Conservation (phyloP, 1,139 yeast species). For the Spencermartinsiella ligniputridi region DNA sequence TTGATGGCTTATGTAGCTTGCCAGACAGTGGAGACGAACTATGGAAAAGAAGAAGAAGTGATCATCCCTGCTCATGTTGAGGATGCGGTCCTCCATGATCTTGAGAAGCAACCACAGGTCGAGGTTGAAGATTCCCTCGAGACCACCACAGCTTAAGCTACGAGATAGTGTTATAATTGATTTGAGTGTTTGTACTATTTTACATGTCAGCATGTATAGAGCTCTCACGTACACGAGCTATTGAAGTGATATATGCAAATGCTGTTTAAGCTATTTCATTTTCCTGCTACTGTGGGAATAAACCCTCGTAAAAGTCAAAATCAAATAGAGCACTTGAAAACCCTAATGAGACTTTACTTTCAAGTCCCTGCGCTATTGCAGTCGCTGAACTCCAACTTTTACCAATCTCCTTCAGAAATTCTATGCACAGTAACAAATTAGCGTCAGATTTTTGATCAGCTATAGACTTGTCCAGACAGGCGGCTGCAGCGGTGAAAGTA, state of each 20-base stretch:
- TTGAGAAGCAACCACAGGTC: neutral
- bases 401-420: conserved; percentile 15
- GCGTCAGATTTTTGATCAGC: conserved; percentile 5
- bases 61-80: conserved; percentile 13
- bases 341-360: conserved; percentile 6
- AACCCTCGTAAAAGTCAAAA: conserved; percentile 5
- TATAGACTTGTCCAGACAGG: conserved; percentile 9
- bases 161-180: neutral
- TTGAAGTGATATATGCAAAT: too few relatives aligned
- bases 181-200: conserved; percentile 3
- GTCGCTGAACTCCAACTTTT: conserved; percentile 18
- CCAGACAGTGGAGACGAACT: conserved; percentile 15
- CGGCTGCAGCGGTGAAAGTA: conserved; percentile 25
- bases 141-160: neutral
- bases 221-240: too few relatives aligned
- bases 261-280: too few relatives aligned
- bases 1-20: conserved; percentile 18
- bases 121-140: neutral
- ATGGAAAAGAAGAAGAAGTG: conserved; percentile 18
- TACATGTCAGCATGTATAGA: neutral
- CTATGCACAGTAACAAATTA: conserved; percentile 9
- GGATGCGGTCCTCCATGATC: conserved; percentile 1
- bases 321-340: conserved; percentile 2
- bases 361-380: conserved; percentile 15
- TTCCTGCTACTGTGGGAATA: conserved; percentile 5